Evolutionary conservation across 805 yeast genomes (phyloP).

Genomic region (Blastobotrys terrestris): DNA sequence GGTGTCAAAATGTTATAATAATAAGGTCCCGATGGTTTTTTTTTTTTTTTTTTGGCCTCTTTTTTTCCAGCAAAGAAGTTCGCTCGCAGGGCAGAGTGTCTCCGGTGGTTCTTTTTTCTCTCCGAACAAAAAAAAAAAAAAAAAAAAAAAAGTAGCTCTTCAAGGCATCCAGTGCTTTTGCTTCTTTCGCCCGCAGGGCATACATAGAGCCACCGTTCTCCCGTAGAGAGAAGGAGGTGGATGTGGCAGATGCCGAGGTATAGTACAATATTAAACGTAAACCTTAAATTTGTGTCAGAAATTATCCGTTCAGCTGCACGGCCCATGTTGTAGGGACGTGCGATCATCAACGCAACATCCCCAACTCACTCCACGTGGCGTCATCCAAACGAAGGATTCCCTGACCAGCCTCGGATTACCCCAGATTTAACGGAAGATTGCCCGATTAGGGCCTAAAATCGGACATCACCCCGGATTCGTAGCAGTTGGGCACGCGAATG

Average conservation of each 20-base stretch:
- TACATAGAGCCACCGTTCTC: too few species aligned
- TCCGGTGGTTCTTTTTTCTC: not conserved
- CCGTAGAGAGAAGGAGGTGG: too few species aligned
- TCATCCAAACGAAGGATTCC: not conserved
- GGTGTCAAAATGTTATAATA: conserved; percentile 56
- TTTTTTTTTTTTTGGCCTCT: not conserved
- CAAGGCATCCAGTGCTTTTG: not conserved
- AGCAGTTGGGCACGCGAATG: not conserved
- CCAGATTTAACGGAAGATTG: not conserved
- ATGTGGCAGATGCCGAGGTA: not conserved
- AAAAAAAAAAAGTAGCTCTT: not conserved
- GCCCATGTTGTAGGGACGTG: too few species aligned
- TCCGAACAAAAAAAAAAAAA: not conserved
- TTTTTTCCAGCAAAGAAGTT: too few species aligned
- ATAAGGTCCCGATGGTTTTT: not conserved
- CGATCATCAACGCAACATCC: too few species aligned
- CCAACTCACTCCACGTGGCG: too few species aligned
- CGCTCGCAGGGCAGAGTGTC: too few species aligned
- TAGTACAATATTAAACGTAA: not conserved
- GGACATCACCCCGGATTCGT: not conserved
- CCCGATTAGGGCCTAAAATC: not conserved
- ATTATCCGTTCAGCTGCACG: not conserved
- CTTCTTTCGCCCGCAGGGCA: not conserved
- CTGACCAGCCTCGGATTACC: not conserved
- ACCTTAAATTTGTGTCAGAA: not conserved